Base-by-base conservation (phyloP, 495 filamentous ascomycete species). In the Stereocaulon alpinum region DNA sequence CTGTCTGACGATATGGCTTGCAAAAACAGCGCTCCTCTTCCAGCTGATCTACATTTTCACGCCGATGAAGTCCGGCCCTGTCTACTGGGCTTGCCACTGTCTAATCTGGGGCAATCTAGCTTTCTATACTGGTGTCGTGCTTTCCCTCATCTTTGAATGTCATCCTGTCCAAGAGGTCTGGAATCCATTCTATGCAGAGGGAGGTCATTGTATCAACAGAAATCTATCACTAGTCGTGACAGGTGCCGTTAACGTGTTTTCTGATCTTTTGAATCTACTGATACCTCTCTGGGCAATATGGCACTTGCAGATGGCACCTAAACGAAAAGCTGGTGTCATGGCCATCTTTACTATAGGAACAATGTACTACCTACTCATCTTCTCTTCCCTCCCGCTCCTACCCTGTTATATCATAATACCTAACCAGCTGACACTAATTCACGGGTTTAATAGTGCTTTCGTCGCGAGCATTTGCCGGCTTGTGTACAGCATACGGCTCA, bases 11-110 rank as follows among this genome's bases (percentile, higher is more conserved):
- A 15, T 50, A 6, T 42, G 57, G 53, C n/a, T 62, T 29, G 37
- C 66, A 59, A 55, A 59, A 17, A 6, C 49, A 37, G 47, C 68
- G 47, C 14, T 65, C 29, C 11, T 69, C 54, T 34, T 61, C 57
- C 58, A 64, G 57, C 29, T 66, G 20, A 10, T 70, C 18, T 60
- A 57, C n/a, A 67, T 68, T 9, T 68, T 68, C 51, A 30, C 54
- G 1, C 55, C 56, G 15, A 40, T 42, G 41, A 61, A 43, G 48
- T 54, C 49, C 11, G 62, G 63, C 18, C 41, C 43, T 17, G 48
- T 64, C 11, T 64, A 62, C 29, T 62, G 62, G 64, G 43, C 57
- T 6, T 42, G 40, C 32, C 57, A 64, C 15, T 27, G 41, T 11
- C 47, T 68, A 2, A 67, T 69, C 20, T 48, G 48, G 24, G 53